Percentiles rank a stretch among this genome's conserved stretches.
phyloP scores from a whole-genome alignment of 2,329 filamentous ascomycete genomes.

The Tolypocladium ophioglossoides region DNA sequence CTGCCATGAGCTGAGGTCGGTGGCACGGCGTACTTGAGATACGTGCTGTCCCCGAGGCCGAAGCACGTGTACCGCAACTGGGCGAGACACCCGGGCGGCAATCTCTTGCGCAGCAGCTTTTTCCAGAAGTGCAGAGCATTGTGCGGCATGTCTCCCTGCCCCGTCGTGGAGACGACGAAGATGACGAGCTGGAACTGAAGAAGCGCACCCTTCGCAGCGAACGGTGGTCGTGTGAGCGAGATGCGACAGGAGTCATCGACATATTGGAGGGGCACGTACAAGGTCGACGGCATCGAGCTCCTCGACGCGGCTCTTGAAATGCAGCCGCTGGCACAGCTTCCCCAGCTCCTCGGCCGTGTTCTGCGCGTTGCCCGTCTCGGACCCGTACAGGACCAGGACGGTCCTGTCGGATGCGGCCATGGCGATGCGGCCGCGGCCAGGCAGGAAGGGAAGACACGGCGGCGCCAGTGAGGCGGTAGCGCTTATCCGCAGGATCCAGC shows the following conservation, averaged over 20 bases:
- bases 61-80: conserved; percentile 72
- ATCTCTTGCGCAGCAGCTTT: conserved; percentile 65
- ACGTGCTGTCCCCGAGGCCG: conserved; percentile 89
- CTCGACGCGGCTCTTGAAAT: conserved; percentile 63
- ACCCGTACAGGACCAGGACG: conserved; percentile 74
- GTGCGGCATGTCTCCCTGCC: conserved; percentile 83
- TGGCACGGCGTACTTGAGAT: conserved; percentile 59
- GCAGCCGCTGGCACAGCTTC: conserved; percentile 61
- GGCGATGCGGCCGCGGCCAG: neutral
- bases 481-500: neutral
- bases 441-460: neutral
- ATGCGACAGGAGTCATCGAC: neutral
- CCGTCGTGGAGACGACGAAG: conserved; percentile 83
- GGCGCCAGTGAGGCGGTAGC: neutral
- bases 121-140: conserved; percentile 82
- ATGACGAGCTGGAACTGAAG: conserved; percentile 50
- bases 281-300: conserved; percentile 69
- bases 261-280: conserved; percentile 39
- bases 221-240: neutral
- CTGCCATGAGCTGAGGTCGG: neutral
- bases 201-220: conserved; percentile 33
- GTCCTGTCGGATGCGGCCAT: conserved; percentile 24
- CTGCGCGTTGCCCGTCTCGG: conserved; percentile 89
- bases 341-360: conserved; percentile 83
- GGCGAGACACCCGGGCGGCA: conserved; percentile 59